Percentiles rank a stretch among this genome's conserved stretches.
Conservation (phyloP, 2,329 filamentous ascomycete genomes). For the Monosporascus sp. region DNA sequence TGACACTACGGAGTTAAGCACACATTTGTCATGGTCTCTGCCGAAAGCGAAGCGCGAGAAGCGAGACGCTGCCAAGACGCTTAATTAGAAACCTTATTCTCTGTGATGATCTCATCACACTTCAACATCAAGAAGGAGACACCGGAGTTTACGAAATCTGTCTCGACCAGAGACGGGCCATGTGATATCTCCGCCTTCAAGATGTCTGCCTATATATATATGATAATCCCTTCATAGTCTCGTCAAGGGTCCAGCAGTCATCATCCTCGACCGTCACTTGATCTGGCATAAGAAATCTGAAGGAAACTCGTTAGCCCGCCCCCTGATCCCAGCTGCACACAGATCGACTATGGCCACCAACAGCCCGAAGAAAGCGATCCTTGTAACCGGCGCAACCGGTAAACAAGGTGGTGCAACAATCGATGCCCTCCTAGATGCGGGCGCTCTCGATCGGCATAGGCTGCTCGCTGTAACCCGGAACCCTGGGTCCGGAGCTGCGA, state of each 20-base stretch:
- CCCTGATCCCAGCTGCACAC: no score
- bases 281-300: neutral
- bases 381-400: constrained; percentile 33
- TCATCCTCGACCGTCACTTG: neutral
- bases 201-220: neutral
- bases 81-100: no score
- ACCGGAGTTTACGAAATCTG: no score
- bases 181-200: neutral
- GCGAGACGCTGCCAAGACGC: no score
- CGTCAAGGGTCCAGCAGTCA: neutral
- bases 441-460: constrained; percentile 40
- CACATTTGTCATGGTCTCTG: no score
- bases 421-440: constrained; percentile 21
- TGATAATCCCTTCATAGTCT: neutral
- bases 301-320: no score
- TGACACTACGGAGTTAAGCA: no score
- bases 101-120: no score
- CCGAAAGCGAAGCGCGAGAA: no score
- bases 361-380: constrained; percentile 13
- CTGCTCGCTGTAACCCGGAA: constrained; percentile 60
- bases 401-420: constrained; percentile 34
- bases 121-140: no score
- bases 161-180: no score
- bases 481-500: constrained; percentile 42
- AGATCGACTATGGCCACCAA: neutral